Evolutionary conservation across 1,284 basidiomycete species (phyloP).

Genomic region (Apiotrichum porosum): DNA sequence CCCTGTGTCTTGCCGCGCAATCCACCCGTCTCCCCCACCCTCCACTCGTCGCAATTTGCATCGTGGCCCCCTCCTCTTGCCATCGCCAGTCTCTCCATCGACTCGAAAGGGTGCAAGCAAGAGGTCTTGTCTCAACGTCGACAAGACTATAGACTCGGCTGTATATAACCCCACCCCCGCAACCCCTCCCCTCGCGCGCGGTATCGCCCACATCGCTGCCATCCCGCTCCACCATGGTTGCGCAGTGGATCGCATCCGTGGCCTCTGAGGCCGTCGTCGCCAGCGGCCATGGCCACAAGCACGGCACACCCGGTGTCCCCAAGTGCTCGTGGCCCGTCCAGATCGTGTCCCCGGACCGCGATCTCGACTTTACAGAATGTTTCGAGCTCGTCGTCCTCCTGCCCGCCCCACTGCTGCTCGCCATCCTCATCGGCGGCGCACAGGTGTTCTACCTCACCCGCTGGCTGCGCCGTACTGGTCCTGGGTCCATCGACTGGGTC

Average conservation of each 20-base stretch:
- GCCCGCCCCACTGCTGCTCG: slow-evolving; percentile 53
- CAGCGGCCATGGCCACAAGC: neutral
- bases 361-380: slow-evolving; percentile 77
- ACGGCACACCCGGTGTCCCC: slow-evolving; percentile 3
- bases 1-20: too few species aligned
- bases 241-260: slow-evolving; percentile 12
- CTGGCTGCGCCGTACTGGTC: slow-evolving; percentile 22
- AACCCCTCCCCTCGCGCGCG: too few species aligned
- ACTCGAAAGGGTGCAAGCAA: too few species aligned
- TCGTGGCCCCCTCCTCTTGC: too few species aligned
- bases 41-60: too few species aligned
- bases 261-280: neutral
- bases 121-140: too few species aligned
- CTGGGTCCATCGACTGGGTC: slow-evolving; percentile 14
- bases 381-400: slow-evolving; percentile 71
- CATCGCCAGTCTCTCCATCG: too few species aligned
- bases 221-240: slow-evolving; percentile 3
- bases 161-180: too few species aligned
- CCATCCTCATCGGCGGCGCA: slow-evolving; percentile 51
- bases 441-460: slow-evolving; percentile 47
- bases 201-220: too few species aligned
- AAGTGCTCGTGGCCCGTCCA: slow-evolving; percentile 35
- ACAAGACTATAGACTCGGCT: too few species aligned
- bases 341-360: slow-evolving; percentile 55
- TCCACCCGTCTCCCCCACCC: too few species aligned